Conservation (phyloP, 805 yeast genomes). For the Teunomyces lycoperdinae region DNA sequence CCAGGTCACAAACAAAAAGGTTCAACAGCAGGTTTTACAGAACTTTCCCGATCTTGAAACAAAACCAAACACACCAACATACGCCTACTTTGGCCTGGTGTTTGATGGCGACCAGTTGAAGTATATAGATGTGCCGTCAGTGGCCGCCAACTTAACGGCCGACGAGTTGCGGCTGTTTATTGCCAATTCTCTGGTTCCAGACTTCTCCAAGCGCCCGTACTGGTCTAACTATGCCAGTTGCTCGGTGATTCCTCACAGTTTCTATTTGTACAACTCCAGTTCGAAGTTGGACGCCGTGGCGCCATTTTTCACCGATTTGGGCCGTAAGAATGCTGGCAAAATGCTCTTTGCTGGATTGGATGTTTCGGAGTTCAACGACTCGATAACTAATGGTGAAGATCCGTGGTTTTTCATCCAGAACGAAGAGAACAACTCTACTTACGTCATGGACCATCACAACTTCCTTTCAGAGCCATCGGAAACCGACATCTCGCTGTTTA, state of each 20-base stretch:
- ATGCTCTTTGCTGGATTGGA: neutral
- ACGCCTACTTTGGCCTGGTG: neutral
- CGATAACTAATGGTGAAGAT: neutral
- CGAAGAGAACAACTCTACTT: neutral
- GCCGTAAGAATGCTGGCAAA: neutral
- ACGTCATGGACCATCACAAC: neutral
- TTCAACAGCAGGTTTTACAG: neutral
- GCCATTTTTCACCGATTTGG: neutral
- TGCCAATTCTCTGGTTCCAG: neutral
- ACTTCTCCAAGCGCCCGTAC: neutral
- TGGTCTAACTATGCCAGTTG: neutral
- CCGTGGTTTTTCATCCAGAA: neutral
- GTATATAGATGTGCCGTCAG: neutral
- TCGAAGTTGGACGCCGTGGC: neutral
- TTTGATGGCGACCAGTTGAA: neutral
- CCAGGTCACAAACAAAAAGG: neutral
- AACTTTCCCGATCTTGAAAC: neutral
- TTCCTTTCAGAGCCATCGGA: neutral
- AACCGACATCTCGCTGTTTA: neutral
- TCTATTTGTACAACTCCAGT: neutral
- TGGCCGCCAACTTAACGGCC: neutral
- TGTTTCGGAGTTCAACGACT: neutral
- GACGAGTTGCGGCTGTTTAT: neutral
- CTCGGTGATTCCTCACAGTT: neutral
- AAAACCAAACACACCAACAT: neutral